Base-by-base conservation (phyloP, 257 asterid genomes). In the Eustoma russellianum region DNA sequence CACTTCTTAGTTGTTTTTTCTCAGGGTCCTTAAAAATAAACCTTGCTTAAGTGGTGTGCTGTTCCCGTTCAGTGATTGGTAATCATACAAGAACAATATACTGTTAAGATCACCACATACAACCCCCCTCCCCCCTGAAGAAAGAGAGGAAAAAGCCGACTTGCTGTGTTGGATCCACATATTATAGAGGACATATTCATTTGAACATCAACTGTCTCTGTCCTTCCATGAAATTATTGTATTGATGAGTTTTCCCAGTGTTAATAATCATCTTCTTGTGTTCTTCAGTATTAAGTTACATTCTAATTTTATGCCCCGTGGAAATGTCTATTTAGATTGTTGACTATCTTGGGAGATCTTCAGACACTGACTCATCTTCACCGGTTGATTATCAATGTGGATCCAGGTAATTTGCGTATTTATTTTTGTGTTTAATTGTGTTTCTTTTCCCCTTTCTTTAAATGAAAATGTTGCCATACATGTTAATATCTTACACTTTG, bases 311-410 rank as follows among this genome's bases (percentile, higher is more conserved):
- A 28, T 18, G 33, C 24, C 19, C n/a, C 15, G 48, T 46, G 16
- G 13, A 40, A n/a, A 17, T 56, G 18, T 48, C 15, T 58, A 54
- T 65, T 33, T 87, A 87, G 97, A 79, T 91, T 68, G 83, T 82
- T 74, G 88, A 70, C 63, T 77, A 77, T 67, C 84, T 75, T 63
- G 89, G 86, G 46, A 91, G 72, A 62, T 91, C 95, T 52, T 87
- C 82, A 2, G 94, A 87, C 48, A 61, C 84, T 0, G 94, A 84
- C 76, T 80, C 95, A 56, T 77, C 88, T 63, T 91, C 96, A 43
- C 88, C 95, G 1, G 79, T 77, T 52, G 94, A 87, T 63, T 91
- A 74, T 72, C 87, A 85, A 16, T 64, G 63, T 74, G 75, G 78
- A 75, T 80, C 89, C 75, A 91, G 97, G 98, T 91, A 68, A 24